Percentiles rank a stretch among this genome's conserved stretches.
These are phyloP conservation scores for Tricholoma hemisulphureum DNA, from an alignment of 768 basidiomycete genomes.

Conservation along the genomic window DNA sequence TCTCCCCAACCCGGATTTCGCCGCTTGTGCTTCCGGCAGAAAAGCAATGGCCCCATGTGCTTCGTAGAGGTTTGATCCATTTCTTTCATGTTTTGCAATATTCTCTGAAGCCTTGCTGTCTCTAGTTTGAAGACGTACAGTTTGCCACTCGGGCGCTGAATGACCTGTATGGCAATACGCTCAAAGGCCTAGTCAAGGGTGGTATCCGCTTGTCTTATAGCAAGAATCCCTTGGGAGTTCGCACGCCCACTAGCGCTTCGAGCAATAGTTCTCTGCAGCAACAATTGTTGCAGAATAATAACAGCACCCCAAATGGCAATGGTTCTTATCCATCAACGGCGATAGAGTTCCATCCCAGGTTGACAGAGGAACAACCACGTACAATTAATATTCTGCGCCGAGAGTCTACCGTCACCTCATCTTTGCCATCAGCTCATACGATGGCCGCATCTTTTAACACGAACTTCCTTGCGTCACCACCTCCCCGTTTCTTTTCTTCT, in stretches of 20 bases:
- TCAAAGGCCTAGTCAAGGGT: constrained; percentile 90
- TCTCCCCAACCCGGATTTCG: constrained; percentile 78
- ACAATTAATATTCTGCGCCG: constrained; percentile 21
- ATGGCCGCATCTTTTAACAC: constrained; percentile 19
- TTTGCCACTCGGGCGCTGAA: constrained; percentile 85
- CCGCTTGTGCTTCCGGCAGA: constrained; percentile 92
- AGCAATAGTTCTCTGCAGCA: constrained; percentile 39
- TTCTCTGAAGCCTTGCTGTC: constrained; percentile 12
- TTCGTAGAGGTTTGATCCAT: constrained; percentile 80
- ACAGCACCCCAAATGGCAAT: constrained; percentile 12
- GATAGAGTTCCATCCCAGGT: constrained; percentile 17
- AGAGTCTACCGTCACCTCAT: constrained; percentile 18
- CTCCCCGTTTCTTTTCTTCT: constrained; percentile 44
- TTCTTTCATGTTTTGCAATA: not conserved
- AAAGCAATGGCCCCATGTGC: constrained; percentile 98
- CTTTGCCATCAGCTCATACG: constrained; percentile 14
- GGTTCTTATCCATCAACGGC: constrained; percentile 11
- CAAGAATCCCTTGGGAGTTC: constrained; percentile 95
- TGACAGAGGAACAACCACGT: constrained; percentile 18
- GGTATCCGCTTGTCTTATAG: constrained; percentile 97
- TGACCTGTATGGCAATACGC: constrained; percentile 87
- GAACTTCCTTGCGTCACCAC: constrained; percentile 42
- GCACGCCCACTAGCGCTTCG: constrained; percentile 66
- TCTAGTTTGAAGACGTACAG: constrained; percentile 85
- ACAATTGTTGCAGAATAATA: constrained; percentile 39